phyloP scores from a whole-genome alignment of 306 rosid species.

The Begonia masoniana region DNA sequence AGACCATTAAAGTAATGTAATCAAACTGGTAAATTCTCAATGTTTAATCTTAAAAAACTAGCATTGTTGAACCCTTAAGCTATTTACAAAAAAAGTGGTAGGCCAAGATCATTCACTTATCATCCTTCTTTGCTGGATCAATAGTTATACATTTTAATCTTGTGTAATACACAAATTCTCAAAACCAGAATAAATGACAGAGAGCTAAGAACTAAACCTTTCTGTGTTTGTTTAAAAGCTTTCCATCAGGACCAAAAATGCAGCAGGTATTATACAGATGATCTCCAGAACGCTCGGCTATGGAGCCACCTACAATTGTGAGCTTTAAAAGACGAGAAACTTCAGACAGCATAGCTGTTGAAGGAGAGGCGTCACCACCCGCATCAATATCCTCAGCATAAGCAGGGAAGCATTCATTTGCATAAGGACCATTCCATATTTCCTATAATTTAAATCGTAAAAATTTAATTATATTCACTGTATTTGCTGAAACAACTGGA shows the following conservation, averaged over 20 bases:
- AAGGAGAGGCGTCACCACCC: slow-evolving; percentile 76
- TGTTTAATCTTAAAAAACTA: no score
- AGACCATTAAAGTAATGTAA: no score
- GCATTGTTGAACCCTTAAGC: no score
- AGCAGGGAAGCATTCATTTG: slow-evolving; percentile 67
- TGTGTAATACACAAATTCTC: no score
- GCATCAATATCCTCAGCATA: slow-evolving; percentile 89
- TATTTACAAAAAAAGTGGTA: no score
- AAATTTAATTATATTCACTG: background rate
- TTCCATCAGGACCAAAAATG: slow-evolving; percentile 71
- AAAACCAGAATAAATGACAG: no score
- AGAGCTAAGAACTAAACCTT: slow-evolving; percentile 32
- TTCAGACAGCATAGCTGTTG: slow-evolving; percentile 87
- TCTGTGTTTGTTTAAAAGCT: slow-evolving; percentile 71
- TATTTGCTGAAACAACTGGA: no score
- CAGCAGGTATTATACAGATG: slow-evolving; percentile 70
- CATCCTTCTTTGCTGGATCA: no score
- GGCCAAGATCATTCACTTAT: no score
- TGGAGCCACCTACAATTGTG: slow-evolving; percentile 90
- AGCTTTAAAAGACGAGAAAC: slow-evolving; percentile 48
- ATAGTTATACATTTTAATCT: no score
- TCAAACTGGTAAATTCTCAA: no score
- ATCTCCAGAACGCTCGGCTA: slow-evolving; percentile 73
- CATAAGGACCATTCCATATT: slow-evolving; percentile 92
- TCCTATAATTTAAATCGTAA: slow-evolving; percentile 26